Percentiles rank a stretch among this genome's conserved stretches.
These are phyloP conservation scores for Anthoceros angustus DNA, from an alignment of 225 moss, liverwort and hornwort species.

Conservation along the genomic window DNA sequence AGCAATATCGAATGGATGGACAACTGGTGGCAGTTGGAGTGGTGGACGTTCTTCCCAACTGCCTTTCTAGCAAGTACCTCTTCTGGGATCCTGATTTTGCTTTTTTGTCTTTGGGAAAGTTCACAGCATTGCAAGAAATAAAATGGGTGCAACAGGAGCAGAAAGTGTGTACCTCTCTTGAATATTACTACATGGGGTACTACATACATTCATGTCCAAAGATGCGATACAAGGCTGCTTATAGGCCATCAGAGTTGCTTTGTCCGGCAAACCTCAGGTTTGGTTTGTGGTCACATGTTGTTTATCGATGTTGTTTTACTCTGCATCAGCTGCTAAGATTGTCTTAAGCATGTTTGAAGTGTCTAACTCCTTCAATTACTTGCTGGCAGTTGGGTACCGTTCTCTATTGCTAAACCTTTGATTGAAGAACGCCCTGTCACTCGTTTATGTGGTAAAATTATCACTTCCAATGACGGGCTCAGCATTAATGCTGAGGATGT, in stretches of 20 bases:
- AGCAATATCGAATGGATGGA: conserved; percentile 77
- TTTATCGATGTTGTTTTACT: not conserved
- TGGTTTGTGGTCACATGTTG: not conserved
- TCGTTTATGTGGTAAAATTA: not conserved
- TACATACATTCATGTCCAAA: conserved; percentile 98
- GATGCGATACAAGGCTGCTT: conserved; percentile 92
- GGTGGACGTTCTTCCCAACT: conserved; percentile 72
- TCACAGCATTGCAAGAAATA: conserved; percentile 78
- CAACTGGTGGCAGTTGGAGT: conserved; percentile 89
- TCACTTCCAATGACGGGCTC: not conserved
- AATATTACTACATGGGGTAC: conserved; percentile 85
- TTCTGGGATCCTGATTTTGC: conserved; percentile 98
- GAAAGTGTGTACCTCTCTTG: conserved; percentile 42
- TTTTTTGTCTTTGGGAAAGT: conserved; percentile 76
- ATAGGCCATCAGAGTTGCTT: conserved; percentile 89
- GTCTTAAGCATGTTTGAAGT: not conserved
- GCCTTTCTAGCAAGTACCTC: conserved; percentile 94
- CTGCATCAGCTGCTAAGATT: not conserved
- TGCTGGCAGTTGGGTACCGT: not conserved
- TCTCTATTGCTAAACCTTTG: not conserved
- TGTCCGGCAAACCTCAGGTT: conserved; percentile 67
- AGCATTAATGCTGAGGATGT: not conserved
- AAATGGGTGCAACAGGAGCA: conserved; percentile 70
- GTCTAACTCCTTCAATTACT: too few relatives aligned
- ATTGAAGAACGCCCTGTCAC: not conserved